phyloP scores from a whole-genome alignment of 2,329 filamentous ascomycete species.

The Fusarium paranaense region DNA sequence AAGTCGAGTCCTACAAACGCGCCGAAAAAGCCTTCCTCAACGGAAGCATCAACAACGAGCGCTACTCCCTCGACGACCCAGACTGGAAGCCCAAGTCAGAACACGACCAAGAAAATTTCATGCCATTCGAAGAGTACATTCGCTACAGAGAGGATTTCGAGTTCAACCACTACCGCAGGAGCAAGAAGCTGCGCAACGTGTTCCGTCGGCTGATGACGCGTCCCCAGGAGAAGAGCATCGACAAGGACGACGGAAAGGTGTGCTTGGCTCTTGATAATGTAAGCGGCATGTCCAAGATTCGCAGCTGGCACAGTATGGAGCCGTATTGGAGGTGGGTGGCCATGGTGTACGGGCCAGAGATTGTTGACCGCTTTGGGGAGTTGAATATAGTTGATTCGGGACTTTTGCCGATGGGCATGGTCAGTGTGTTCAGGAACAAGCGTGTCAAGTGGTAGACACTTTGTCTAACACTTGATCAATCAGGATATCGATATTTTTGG shows the following conservation, averaged over 20 bases:
- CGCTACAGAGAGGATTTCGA: conserved; percentile 56
- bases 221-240: conserved; percentile 45
- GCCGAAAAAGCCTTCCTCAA: conserved; percentile 52
- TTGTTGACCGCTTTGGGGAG: conserved; percentile 58
- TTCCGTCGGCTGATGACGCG: conserved; percentile 52
- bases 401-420: conserved; percentile 60
- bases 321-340: conserved; percentile 62
- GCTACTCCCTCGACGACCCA: conserved; percentile 24
- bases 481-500: not conserved
- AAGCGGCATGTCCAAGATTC: conserved; percentile 19
- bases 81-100: conserved; percentile 46
- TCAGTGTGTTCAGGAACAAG: conserved; percentile 57
- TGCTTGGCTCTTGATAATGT: conserved; percentile 39
- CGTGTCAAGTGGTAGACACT: conserved; percentile 55
- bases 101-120: conserved; percentile 53
- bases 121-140: conserved; percentile 58
- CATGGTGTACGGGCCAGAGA: conserved; percentile 58
- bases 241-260: conserved; percentile 42
- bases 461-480: not conserved
- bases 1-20: conserved; percentile 49
- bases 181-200: conserved; percentile 44
- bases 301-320: conserved; percentile 49
- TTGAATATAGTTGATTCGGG: conserved; percentile 58
- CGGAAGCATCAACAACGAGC: conserved; percentile 15
- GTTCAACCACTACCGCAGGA: conserved; percentile 38